A percentile compares a stretch with the other conserved stretches of the same genome.
Evolutionary conservation across 768 basidiomycete species (phyloP).

Genomic region (Pisolithus sp.): DNA sequence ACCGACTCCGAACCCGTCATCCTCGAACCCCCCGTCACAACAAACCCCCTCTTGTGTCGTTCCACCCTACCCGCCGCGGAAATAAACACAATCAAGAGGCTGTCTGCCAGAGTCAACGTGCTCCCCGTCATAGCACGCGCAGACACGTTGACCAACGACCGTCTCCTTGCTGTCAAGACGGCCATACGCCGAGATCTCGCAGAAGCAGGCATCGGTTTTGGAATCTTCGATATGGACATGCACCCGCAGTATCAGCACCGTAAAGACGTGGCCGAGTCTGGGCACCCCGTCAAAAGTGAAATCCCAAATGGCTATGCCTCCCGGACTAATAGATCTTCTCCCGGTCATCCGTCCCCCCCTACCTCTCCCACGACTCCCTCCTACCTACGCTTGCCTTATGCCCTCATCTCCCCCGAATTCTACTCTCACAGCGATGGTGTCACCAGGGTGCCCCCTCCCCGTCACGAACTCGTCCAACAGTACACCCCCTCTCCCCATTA

Average conservation of each 20-base stretch:
- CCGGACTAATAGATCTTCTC: constrained; percentile 46
- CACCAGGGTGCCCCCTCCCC: constrained; percentile 45
- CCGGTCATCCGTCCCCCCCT: constrained; percentile 54
- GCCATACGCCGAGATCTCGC: constrained; percentile 78
- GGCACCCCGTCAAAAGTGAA: constrained; percentile 43
- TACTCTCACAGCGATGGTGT: constrained; percentile 85
- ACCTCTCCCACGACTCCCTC: constrained; percentile 58
- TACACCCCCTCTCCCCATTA: constrained; percentile 57
- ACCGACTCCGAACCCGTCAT: constrained; percentile 71
- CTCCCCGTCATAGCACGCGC: constrained; percentile 81
- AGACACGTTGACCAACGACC: constrained; percentile 76
- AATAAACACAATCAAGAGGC: constrained; percentile 69
- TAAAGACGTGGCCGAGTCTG: constrained; percentile 39
- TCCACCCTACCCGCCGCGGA: constrained; percentile 65
- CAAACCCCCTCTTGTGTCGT: constrained; percentile 60
- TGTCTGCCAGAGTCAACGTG: constrained; percentile 80
- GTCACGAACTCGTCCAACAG: constrained; percentile 68
- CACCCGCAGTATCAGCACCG: constrained; percentile 41
- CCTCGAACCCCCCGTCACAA: constrained; percentile 71
- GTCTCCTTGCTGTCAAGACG: constrained; percentile 70
- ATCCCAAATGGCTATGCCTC: constrained; percentile 45
- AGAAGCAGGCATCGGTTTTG: constrained; percentile 81
- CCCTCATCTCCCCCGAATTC: constrained; percentile 75
- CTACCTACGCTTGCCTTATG: constrained; percentile 69
- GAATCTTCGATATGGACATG: constrained; percentile 77